Evolutionary conservation across 1,139 yeast species (phyloP).

Genomic region (Diutina pseudorugosa): DNA sequence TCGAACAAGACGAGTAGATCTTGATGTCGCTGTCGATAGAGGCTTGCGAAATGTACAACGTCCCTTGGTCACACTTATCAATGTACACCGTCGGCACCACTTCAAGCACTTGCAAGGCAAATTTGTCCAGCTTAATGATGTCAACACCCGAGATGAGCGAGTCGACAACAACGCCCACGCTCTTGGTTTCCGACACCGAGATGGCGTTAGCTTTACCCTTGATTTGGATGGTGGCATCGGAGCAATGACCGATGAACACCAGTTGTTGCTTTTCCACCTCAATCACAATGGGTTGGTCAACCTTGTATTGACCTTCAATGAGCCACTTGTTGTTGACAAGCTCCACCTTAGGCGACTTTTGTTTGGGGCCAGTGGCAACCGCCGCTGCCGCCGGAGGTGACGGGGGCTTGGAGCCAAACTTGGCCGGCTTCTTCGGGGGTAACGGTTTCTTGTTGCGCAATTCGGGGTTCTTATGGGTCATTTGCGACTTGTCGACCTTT

Average conservation of each 20-base stretch:
- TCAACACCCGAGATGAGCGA: conserved; percentile 82
- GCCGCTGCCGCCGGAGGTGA: conserved; percentile 7
- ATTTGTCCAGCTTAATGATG: conserved; percentile 66
- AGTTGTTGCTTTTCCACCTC: conserved; percentile 83
- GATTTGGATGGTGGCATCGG: conserved; percentile 61
- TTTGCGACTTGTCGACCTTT: conserved; percentile 86
- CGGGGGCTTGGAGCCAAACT: conserved; percentile 14
- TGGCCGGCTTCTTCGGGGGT: conserved; percentile 48
- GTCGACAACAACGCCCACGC: conserved; percentile 70
- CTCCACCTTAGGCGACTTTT: conserved; percentile 65
- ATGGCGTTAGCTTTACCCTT: conserved; percentile 90
- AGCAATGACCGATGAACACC: conserved; percentile 75
- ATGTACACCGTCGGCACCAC: conserved; percentile 70
- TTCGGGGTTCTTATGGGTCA: conserved; percentile 90
- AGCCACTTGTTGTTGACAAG: conserved; percentile 78
- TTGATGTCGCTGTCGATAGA: conserved; percentile 53
- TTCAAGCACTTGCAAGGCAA: conserved; percentile 78
- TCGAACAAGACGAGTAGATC: conserved; percentile 71
- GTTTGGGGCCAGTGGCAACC: conserved; percentile 22
- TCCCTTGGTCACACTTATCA: conserved; percentile 84
- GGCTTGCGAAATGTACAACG: conserved; percentile 61
- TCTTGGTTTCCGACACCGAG: conserved; percentile 60
- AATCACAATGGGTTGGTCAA: conserved; percentile 39
- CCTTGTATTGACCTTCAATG: conserved; percentile 35
- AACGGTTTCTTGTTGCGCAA: conserved; percentile 40